Conservation (phyloP, 768 basidiomycete genomes). For the Pleurotus sapidus region DNA sequence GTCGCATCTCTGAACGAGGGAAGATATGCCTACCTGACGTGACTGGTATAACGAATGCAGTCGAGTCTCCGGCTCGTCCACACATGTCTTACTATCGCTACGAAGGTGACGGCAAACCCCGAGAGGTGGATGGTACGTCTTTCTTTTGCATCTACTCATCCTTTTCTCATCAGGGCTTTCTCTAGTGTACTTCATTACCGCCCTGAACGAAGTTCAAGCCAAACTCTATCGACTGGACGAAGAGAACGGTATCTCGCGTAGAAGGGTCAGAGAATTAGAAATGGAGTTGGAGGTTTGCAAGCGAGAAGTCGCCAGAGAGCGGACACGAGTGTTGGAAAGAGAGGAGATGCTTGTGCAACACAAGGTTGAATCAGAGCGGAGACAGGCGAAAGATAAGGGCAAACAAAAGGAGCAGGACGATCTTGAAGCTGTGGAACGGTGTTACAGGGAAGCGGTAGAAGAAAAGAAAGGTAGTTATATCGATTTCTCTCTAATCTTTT, state of each 20-base stretch:
- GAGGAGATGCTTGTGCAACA: conserved; percentile 44
- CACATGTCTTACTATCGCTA: conserved; percentile 50
- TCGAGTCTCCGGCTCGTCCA: conserved; percentile 67
- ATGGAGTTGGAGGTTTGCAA: conserved; percentile 82
- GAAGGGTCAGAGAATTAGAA: conserved; percentile 86
- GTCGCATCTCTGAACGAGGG: conserved; percentile 14
- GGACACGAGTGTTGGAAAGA: conserved; percentile 58
- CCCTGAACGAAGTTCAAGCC: conserved; percentile 59
- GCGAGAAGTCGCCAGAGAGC: conserved; percentile 70
- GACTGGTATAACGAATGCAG: conserved; percentile 78
- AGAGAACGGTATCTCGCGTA: conserved; percentile 78
- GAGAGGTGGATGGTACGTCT: conserved; percentile 63
- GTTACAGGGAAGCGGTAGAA: conserved; percentile 77
- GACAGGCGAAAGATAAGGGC: conserved; percentile 21
- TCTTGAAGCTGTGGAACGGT: conserved; percentile 33
- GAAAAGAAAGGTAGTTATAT: conserved; percentile 79
- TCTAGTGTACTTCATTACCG: conserved; percentile 39
- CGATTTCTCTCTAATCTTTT: conserved; percentile 1
- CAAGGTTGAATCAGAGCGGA: conserved; percentile 23
- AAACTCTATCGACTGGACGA: conserved; percentile 73
- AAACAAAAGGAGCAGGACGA: conserved; percentile 29
- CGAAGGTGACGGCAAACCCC: conserved; percentile 40
- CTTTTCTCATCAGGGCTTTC: no score
- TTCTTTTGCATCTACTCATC: neutral
- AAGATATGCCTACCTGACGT: conserved; percentile 74